phyloP scores from a whole-genome alignment of 139 green algal genomes.

The Chlorella sp. region DNA sequence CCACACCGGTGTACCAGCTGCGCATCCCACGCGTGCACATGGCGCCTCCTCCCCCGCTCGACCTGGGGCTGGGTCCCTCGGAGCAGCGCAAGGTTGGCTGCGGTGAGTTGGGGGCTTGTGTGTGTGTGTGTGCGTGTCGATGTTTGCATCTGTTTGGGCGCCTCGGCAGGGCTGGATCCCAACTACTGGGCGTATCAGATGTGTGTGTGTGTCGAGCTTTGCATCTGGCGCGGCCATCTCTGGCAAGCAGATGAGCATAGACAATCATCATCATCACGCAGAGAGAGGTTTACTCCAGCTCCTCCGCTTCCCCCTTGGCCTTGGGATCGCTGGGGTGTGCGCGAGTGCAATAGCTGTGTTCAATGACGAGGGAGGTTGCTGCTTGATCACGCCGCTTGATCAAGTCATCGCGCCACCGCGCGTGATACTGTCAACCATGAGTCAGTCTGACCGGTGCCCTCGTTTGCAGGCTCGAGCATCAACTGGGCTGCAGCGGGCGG shows the following conservation, averaged over 20 bases:
- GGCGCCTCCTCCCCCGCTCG: background rate
- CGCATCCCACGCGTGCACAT: background rate
- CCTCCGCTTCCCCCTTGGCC: too few species aligned
- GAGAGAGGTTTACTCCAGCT: background rate
- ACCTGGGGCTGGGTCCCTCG: background rate
- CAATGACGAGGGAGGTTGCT: too few species aligned
- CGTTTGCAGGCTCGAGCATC: conserved; percentile 26
- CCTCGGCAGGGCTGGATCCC: too few species aligned
- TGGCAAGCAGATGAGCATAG: too few species aligned
- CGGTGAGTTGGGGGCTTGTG: background rate
- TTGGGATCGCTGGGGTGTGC: too few species aligned
- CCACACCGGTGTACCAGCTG: background rate
- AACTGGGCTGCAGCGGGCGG: conserved; percentile 28
- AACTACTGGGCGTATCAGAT: background rate
- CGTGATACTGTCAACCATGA: too few species aligned
- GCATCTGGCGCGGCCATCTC: too few species aligned
- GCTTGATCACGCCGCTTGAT: background rate
- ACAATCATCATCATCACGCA: background rate
- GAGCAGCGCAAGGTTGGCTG: background rate
- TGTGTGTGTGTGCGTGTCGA: background rate
- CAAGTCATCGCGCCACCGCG: too few species aligned
- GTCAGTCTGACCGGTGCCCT: too few species aligned
- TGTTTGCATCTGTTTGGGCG: too few species aligned
- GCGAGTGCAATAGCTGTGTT: too few species aligned
- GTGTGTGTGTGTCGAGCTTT: background rate